Evolutionary conservation across 2,329 filamentous ascomycete genomes (phyloP), one percentile per base, ranked within the genome.

Genomic region (Parastagonospora avenae): DNA sequence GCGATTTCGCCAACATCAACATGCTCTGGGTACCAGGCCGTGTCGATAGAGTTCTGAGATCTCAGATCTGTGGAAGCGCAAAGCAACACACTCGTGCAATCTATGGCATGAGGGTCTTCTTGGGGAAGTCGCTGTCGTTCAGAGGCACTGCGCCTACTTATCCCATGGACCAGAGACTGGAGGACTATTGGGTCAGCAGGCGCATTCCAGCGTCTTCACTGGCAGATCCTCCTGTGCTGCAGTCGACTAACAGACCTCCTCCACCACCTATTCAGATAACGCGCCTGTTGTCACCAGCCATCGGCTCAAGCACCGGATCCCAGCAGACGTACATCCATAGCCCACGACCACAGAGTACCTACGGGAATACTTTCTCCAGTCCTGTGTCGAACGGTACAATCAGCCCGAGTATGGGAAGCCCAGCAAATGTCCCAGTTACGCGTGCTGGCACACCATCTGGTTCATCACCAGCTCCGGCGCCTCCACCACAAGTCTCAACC

Each of bases 11-110:
- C 2, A 46, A 59, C 4, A 62, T 66, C 9, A 48, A 30, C 0
- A 8, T 66, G 15, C 45, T 51, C n/a, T 66, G 59, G 62, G 28
- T 60, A 2, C 55, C 52, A 35, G 59, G 59, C 9, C 8, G 41
- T 4, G 30, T 54, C 2, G 54, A 65, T 14, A 7, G 8, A 0
- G 37, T 15, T 14, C 35, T 49, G 5, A 48, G 19, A 4, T 27
- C 41, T 6, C 28, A 29, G 7, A 12, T 60, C 2, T 29, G 29
- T 2, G 63, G 60, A 2, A 48, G 50, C 2, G 49, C 59, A 7
- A 39, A 28, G 4, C 33, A 48, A 1, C 62, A 65, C 19, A 35
- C 64, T 15, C 24, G 46, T 10, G 48, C 44, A 0, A 58, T 65
- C 4, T 57, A 53, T 36, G 55, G 60, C 11, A 36, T 58, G 15